phyloP scores from a whole-genome alignment of 169 alveolate genomes.

The Plasmodium yoelii region DNA sequence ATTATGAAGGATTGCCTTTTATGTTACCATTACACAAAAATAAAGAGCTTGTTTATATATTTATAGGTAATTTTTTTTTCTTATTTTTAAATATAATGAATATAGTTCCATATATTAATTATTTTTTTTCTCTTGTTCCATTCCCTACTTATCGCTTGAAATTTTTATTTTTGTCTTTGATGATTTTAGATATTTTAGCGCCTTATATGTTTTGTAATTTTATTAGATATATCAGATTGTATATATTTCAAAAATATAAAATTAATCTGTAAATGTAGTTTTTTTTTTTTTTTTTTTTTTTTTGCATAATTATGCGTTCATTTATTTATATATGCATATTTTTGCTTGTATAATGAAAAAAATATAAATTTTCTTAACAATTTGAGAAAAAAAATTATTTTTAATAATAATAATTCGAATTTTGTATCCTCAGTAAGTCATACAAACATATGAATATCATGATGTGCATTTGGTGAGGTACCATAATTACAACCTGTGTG shows the following conservation, averaged over 20 bases:
- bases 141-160: slow-evolving; percentile 36
- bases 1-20: slow-evolving; percentile 92
- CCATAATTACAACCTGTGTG: no score
- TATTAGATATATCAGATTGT: slow-evolving; percentile 18
- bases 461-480: no score
- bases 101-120: slow-evolving; percentile 38
- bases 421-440: no score
- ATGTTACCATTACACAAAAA: slow-evolving; percentile 86
- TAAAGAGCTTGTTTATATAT: slow-evolving; percentile 73
- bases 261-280: background rate
- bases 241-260: slow-evolving; percentile 20
- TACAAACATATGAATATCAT: no score
- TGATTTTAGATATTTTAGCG: slow-evolving; percentile 31
- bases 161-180: slow-evolving; percentile 39
- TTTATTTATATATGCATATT: no score
- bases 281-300: slow-evolving; percentile 6
- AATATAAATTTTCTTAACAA: no score
- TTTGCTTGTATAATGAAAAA: no score
- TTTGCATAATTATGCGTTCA: background rate
- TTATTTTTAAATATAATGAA: slow-evolving; percentile 41
- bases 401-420: no score
- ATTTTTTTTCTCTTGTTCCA: slow-evolving; percentile 70
- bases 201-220: slow-evolving; percentile 44
- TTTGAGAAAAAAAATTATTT: no score
- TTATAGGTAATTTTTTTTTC: slow-evolving; percentile 39